Evolutionary conservation across 257 asterid genomes (phyloP), one percentile per base, ranked within the genome.

Genomic region (Avicennia marina): DNA sequence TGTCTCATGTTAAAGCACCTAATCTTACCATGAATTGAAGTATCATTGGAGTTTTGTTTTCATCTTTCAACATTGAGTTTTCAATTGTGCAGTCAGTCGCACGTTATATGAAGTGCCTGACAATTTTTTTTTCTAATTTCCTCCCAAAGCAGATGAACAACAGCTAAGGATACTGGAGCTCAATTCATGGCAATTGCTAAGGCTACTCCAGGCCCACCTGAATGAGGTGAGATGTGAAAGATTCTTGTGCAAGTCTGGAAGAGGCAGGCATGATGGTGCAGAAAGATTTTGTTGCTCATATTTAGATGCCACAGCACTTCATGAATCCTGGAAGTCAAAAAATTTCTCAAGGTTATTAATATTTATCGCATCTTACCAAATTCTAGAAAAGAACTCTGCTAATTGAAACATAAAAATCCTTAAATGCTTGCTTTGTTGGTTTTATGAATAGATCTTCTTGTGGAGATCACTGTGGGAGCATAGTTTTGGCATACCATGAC

Each of bases 141-240:
- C 64, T 56, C 56, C 24, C 26, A 15, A 76, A 63, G 60, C 84
- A 90, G 96, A 71, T 63, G 89, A 87, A 56, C 85, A 80, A 49
- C 70, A 65, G 64, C 81, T 87, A 61, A 87, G 86, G 75, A 56
- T 85, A 60, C 72, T 87, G 58, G 84, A 90, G 67, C 64, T 87
- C 58, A 90, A 90, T 78, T 80, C 95, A 16, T 90, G 94, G 98
- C 98, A 90, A 64, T 75, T 90, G 57, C 55, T 90, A 67, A 75
- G 85, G 74, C 78, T 90, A 62, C 84, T 90, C 60, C 71, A 82
- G 29, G 75, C 83, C 39, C 96, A 90, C 64, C 60, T 75, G 64
- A 65, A 85, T 2, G 68, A 76, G 53, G 63, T 75, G 60, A 64
- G 62, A 26, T 90, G 95, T 62, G 71, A 55, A 64, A 62, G 57